Evolutionary conservation across 352 stramenopile species (phyloP), one percentile per base, ranked within the genome.

Genomic region (Phytophthora pini): DNA sequence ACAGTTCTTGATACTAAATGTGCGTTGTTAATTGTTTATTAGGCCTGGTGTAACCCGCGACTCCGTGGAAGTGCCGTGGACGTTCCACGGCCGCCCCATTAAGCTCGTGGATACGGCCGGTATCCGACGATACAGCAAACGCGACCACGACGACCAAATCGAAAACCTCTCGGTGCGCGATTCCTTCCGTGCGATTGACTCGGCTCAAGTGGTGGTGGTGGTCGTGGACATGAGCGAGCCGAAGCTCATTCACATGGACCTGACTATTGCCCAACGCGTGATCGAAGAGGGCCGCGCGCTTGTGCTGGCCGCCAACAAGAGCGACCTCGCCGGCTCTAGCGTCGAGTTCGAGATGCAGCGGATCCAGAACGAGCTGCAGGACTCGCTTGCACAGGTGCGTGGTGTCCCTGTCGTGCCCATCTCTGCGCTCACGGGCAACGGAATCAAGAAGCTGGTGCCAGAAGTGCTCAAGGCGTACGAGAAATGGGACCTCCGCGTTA

Each of bases 221-320:
- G 87, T 95, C 41, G 80, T 93, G 10, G 87, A 95, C 61, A 90
- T 95, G 78, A 93, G 81, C 50, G 70, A 92, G 57, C 71, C 84
- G 9, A 90, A 93, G 59, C 76, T 95, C 31, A 92, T 93, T 55
- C 82, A 95, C 72, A 89, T 95, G 82, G 87, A 95, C 55, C 73
- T 93, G 17, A 93, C 87, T 13, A 95, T 95, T 59, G 87, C 87
- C 3, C 81, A 92, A 49, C 81, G 80, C 9, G 85, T 93, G 52
- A 85, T 95, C 36, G 85, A 95, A 48, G 83, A 95, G 63, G 87
- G 87, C 6, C 84, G 84, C 29, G 84, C 70, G 3, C 68, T 95
- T 4, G 84, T 95, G 27, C 74, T 95, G 36, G 82, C 74, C 3
- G 87, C 84, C 24, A 95, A 95, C 73, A 95, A 95, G 59, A 84